These are phyloP conservation scores for Fusarium sp. DNA, from an alignment of 2,329 filamentous ascomycete genomes.

Conservation along the genomic window DNA sequence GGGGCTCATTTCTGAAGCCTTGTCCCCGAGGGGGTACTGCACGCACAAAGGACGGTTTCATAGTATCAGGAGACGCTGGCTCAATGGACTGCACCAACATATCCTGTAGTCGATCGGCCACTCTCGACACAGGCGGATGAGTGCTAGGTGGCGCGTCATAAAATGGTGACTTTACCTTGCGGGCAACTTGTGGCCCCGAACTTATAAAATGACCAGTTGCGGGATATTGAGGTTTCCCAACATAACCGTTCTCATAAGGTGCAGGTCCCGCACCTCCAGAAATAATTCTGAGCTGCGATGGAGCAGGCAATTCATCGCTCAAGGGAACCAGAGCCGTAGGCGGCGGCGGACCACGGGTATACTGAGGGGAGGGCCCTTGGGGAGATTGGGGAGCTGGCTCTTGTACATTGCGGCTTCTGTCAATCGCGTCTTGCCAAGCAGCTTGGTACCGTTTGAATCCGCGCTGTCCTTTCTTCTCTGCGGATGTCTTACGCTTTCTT, in stretches of 20 bases:
- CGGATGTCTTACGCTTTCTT: constrained; percentile 40
- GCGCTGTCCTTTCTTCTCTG: constrained; percentile 50
- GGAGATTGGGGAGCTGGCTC: constrained; percentile 18
- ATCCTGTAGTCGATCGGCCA: constrained; percentile 46
- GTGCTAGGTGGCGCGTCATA: constrained; percentile 31
- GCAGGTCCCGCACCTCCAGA: constrained; percentile 31
- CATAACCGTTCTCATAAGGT: constrained; percentile 42
- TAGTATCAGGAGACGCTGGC: constrained; percentile 48
- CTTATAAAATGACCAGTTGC: constrained; percentile 28
- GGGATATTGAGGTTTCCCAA: constrained; percentile 34
- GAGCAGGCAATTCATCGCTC: constrained; percentile 25
- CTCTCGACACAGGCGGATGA: constrained; percentile 28
- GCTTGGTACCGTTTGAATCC: constrained; percentile 58
- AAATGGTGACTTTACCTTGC: constrained; percentile 42
- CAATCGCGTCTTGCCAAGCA: constrained; percentile 52
- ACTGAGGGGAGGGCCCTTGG: constrained; percentile 6
- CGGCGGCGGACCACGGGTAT: constrained; percentile 17
- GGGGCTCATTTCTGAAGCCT: constrained; percentile 31
- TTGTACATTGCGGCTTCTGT: constrained; percentile 36
- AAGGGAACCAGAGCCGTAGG: constrained; percentile 7
- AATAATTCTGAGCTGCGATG: constrained; percentile 31
- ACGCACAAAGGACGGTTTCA: constrained; percentile 48
- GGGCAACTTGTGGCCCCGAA: constrained; percentile 24
- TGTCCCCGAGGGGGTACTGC: constrained; percentile 42
- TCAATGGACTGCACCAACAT: constrained; percentile 58